Evolutionary conservation across 352 stramenopile genomes (phyloP), one percentile per base, ranked within the genome.

Genomic region (Aphanomyces invadans): DNA sequence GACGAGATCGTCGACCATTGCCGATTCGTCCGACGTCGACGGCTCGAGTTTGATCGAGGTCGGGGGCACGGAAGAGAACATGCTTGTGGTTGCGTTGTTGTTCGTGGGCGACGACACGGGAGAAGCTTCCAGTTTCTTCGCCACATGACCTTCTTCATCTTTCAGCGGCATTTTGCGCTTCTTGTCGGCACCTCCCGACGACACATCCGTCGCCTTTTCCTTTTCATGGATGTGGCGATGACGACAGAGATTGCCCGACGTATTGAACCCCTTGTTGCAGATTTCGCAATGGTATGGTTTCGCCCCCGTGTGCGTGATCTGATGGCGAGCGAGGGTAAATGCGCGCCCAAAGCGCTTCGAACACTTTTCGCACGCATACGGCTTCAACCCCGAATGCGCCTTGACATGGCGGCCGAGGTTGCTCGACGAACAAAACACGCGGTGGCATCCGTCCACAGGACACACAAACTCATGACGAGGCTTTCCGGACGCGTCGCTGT

Each of bases 251-350:
- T 70, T 70, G 2, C 63, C 63, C 21, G 52, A 65, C 52, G 63
- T 70, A 39, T 70, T 70, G 29, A 70, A 70, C 19, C 56, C 52
- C 52, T 70, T 70, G 63, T 70, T 54, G 51, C 63, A 70, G 31
- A 65, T 49, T 26, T 70, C 63, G 25, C 63, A 70, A 38, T 65
- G 56, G 39, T 70, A 70, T 0, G 63, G 63, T 39, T 63, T 70
- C 3, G 62, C 33, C 19, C 63, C 63, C 4, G 63, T 70, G 55
- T 70, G 63, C 26, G 56, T 70, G 45, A 65, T 70, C 29, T 70
- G 31, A 39, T 70, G 63, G 63, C 63, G 63, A n/a, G 63, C 56
- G 3, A 70, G 51, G 11, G 63, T 70, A 25, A 70, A 70, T n/a
- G 52, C 52, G 23, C 63, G 63, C 1, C 63, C 63, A 55, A 70